Percentiles rank a stretch among this genome's conserved stretches.
Conservation (phyloP, 2,329 filamentous ascomycete genomes). For the Dothistroma septosporum region DNA sequence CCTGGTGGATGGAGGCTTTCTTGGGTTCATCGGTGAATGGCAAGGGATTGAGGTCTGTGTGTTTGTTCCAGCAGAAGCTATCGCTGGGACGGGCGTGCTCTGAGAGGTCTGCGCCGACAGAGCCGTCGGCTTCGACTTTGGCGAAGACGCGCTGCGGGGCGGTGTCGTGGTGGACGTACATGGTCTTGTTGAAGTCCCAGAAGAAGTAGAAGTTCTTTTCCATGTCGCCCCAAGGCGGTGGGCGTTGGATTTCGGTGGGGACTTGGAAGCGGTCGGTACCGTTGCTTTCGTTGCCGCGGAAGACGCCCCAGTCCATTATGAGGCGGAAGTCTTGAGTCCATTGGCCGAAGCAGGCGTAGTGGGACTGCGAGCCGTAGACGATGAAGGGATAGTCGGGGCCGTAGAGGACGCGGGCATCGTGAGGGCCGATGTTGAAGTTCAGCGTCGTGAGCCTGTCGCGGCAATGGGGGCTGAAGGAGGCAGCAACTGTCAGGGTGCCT, state of each 20-base stretch:
- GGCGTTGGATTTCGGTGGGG: constrained; percentile 52
- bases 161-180: constrained; percentile 54
- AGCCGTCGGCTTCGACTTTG: constrained; percentile 44
- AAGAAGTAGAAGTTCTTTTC: constrained; percentile 64
- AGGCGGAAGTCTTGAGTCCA: constrained; percentile 55
- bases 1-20: constrained; percentile 51
- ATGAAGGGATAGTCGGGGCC: constrained; percentile 50
- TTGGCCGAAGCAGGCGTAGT: constrained; percentile 54
- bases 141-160: constrained; percentile 50
- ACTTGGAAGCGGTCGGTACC: constrained; percentile 36
- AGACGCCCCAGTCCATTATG: constrained; percentile 24
- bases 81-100: constrained; percentile 30
- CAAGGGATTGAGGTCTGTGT: constrained; percentile 3
- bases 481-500: neutral
- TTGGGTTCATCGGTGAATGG: neutral
- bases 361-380: constrained; percentile 55
- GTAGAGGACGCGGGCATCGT: constrained; percentile 57
- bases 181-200: constrained; percentile 45
- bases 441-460: constrained; percentile 26
- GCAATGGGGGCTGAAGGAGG: constrained; percentile 7
- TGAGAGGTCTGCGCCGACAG: constrained; percentile 47
- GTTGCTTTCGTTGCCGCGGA: constrained; percentile 29
- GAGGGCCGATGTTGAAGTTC: constrained; percentile 50
- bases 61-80: constrained; percentile 10
- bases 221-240: constrained; percentile 41